Conservation (phyloP, 2,329 filamentous ascomycete species). For the Calonectria ilicicola region DNA sequence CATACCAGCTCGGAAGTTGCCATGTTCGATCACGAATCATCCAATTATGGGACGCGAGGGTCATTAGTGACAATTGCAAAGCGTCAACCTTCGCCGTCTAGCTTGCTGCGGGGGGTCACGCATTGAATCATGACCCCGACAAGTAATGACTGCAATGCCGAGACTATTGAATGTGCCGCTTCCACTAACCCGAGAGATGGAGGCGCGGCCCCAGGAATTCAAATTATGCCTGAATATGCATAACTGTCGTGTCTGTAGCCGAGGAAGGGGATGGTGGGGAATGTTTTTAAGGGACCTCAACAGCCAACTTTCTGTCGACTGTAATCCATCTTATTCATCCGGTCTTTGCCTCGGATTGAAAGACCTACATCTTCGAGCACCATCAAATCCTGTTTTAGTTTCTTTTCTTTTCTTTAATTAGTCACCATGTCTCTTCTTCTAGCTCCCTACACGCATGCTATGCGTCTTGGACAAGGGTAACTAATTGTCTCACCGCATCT, state of each 20-base stretch:
- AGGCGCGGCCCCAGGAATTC: not conserved
- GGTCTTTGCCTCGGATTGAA: not conserved
- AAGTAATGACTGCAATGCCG: not conserved
- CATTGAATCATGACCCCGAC: not conserved
- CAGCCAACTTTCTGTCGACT: not conserved
- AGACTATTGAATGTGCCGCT: not conserved
- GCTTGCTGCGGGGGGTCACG: not conserved
- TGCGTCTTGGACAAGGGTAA: not conserved
- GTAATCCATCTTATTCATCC: too few species aligned
- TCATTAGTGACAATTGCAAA: not conserved
- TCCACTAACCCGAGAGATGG: not conserved
- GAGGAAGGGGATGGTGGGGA: not conserved
- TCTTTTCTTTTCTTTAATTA: not conserved
- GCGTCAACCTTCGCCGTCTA: not conserved
- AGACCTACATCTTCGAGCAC: not conserved
- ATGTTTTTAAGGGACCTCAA: not conserved
- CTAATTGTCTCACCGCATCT: too few species aligned
- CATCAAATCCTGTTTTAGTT: not conserved
- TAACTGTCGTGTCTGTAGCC: not conserved
- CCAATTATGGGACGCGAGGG: not conserved
- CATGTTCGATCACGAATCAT: too few species aligned
- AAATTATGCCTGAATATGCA: not conserved
- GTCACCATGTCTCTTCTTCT: not conserved
- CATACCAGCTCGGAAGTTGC: not conserved
- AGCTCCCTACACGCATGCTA: not conserved